These are phyloP conservation scores for Neonectria coccinea DNA, from an alignment of 2,329 filamentous ascomycete genomes.

Conservation along the genomic window DNA sequence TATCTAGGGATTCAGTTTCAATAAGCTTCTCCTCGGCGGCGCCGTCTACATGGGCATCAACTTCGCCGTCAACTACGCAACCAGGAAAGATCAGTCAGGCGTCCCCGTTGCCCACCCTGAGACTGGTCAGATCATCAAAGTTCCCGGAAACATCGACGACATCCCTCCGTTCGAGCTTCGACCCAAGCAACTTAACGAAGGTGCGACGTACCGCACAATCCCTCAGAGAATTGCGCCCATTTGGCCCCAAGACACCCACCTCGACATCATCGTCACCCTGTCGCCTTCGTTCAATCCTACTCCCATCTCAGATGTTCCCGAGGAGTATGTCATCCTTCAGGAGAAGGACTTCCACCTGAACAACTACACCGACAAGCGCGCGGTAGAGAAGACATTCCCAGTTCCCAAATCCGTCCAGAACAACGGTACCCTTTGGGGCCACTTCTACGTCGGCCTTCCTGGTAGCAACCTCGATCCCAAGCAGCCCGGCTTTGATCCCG, in stretches of 20 bases:
- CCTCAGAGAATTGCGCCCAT: constrained; percentile 84
- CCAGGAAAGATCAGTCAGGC: constrained; percentile 60
- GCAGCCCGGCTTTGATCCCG: constrained; percentile 76
- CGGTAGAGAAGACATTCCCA: constrained; percentile 79
- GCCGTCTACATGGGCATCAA: constrained; percentile 71
- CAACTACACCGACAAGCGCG: constrained; percentile 82
- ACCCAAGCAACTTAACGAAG: constrained; percentile 69
- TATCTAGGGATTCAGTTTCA: constrained; percentile 52
- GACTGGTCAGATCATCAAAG: constrained; percentile 63
- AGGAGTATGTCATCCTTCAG: constrained; percentile 78
- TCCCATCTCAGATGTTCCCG: constrained; percentile 72
- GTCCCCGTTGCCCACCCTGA: constrained; percentile 61
- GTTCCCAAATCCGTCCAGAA: constrained; percentile 86
- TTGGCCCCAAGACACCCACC: constrained; percentile 81
- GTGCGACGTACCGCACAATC: constrained; percentile 71
- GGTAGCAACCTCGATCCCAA: constrained; percentile 83
- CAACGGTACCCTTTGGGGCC: constrained; percentile 94
- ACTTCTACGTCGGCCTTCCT: constrained; percentile 87
- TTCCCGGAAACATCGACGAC: constrained; percentile 64
- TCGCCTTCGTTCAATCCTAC: constrained; percentile 79
- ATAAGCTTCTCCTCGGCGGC: constrained; percentile 64
- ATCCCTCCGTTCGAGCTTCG: constrained; percentile 75
- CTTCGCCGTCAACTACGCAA: constrained; percentile 65
- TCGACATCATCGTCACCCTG: constrained; percentile 89
- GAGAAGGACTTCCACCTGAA: constrained; percentile 85